Base-by-base conservation (phyloP, 2,329 filamentous ascomycete genomes). In the Herpomyces periplanetae region DNA sequence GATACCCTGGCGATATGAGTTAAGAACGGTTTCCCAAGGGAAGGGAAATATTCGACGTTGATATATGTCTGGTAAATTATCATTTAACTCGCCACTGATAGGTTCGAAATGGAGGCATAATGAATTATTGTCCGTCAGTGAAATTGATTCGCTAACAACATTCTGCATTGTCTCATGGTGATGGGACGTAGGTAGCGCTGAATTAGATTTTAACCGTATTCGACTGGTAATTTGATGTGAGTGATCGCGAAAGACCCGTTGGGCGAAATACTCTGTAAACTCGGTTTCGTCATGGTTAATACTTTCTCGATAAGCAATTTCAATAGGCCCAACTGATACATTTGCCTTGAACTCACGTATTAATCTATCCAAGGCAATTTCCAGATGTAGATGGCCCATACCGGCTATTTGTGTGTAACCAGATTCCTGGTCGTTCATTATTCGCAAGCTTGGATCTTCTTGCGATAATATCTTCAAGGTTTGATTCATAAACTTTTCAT, bases 351-450 rank as follows among this genome's bases (percentile, higher is more conserved):
- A 61, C 31, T 85, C 69, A 20, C 68, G 65, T 27, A 80, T 57
- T 5, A 96, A 52, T 16, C 73, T 55, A 36, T 91, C 68, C 19
- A 69, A 47, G 1, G 75, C 73, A 18, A 96, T 80, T 30, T 96
- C 80, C 1, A 96, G 48, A 37, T 96, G 80, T 11, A 96, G 50
- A 30, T 85, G 69, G 4, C 80, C 80, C 80, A 96, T 91, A 3
- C 80, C 80, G 20, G 73, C 73, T 1, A 96, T 48, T 13, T 85
- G 61, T 17, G 80, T 88, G 31, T 87, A 71, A 2, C 80, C 80
- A 1, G 68, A 73, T 34, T 88, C 80, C 25, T 75, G 57, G 29
- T 91, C 68, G 12, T 66, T 47, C 13, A 50, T 64, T 33, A 85
- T 65, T 22, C 80, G 56, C 10, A 96, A 44, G 35, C 71, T 88